phyloP scores from a whole-genome alignment of 768 basidiomycete genomes.

The Podaxis rugospora region DNA sequence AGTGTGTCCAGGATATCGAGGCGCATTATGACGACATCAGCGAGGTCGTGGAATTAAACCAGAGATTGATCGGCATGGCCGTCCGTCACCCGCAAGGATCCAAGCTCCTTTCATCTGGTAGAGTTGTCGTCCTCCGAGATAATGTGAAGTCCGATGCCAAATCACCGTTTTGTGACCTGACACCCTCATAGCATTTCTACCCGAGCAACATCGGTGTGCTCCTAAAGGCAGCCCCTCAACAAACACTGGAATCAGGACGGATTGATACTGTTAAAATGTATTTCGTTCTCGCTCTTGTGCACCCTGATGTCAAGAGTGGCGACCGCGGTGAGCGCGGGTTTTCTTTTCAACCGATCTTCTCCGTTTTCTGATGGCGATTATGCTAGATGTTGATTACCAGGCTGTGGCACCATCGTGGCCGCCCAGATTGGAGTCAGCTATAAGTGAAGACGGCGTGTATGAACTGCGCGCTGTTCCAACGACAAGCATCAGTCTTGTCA shows the following conservation, averaged over 20 bases:
- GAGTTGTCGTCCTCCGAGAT: constrained; percentile 82
- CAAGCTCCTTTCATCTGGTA: constrained; percentile 66
- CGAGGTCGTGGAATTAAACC: constrained; percentile 60
- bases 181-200: constrained; percentile 60
- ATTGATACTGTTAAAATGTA: constrained; percentile 53
- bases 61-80: constrained; percentile 56
- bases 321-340: constrained; percentile 40
- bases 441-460: constrained; percentile 53
- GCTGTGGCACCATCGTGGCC: constrained; percentile 79
- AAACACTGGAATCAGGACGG: constrained; percentile 35
- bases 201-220: constrained; percentile 67
- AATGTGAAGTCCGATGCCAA: constrained; percentile 44
- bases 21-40: constrained; percentile 69
- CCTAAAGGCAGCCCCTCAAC: constrained; percentile 58
- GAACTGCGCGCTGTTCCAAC: constrained; percentile 63
- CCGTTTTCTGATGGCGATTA: not conserved
- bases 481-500: constrained; percentile 73
- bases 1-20: constrained; percentile 71
- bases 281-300: constrained; percentile 69
- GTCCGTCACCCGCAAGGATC: constrained; percentile 55
- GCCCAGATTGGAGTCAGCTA: constrained; percentile 41
- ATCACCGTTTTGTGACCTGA: not conserved
- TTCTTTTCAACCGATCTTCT: not conserved
- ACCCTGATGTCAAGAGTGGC: constrained; percentile 52
- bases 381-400: constrained; percentile 51